Conservation (phyloP, 2,329 filamentous ascomycete genomes). For the Aspergillus sp. region DNA sequence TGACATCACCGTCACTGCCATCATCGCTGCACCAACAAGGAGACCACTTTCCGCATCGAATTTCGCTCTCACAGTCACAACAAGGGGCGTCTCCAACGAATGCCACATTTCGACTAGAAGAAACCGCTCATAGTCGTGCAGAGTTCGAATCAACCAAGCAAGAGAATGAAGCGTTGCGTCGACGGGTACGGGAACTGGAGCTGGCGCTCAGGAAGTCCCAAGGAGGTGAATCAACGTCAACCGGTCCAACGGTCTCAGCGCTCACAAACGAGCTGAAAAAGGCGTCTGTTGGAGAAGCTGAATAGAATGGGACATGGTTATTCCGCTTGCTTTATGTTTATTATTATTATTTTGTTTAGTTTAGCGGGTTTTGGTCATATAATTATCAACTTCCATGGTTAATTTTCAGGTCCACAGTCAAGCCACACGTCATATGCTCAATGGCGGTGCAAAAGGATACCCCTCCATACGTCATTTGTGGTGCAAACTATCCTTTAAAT, state of each 20-base stretch:
- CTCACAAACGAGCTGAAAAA: slow-evolving; percentile 2
- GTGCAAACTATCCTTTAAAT: slow-evolving; percentile 13
- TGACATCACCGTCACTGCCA: slow-evolving; percentile 23
- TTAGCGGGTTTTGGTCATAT: slow-evolving; percentile 8
- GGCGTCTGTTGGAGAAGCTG: not conserved
- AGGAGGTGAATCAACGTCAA: not conserved
- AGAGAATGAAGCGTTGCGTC: slow-evolving; percentile 40
- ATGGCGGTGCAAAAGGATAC: slow-evolving; percentile 20
- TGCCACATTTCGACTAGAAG: slow-evolving; percentile 33
- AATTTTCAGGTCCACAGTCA: not conserved
- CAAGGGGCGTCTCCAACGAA: slow-evolving; percentile 16
- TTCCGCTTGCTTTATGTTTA: slow-evolving; percentile 1
- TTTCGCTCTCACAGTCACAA: slow-evolving; percentile 22
- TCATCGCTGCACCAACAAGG: slow-evolving; percentile 19
- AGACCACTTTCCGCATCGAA: slow-evolving; percentile 24
- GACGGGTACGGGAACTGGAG: slow-evolving; percentile 39
- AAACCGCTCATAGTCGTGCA: slow-evolving; percentile 32
- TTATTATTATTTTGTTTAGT: not conserved
- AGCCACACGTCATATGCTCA: slow-evolving; percentile 5
- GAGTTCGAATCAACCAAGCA: slow-evolving; percentile 38
- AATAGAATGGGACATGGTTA: not conserved
- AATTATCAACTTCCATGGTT: slow-evolving; percentile 3
- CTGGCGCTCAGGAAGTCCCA: slow-evolving; percentile 19
- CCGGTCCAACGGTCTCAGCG: not conserved
- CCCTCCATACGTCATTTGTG: slow-evolving; percentile 28